These are phyloP conservation scores for Scalesia atractyloides DNA, from an alignment of 129 eudicot genomes.

Conservation along the genomic window DNA sequence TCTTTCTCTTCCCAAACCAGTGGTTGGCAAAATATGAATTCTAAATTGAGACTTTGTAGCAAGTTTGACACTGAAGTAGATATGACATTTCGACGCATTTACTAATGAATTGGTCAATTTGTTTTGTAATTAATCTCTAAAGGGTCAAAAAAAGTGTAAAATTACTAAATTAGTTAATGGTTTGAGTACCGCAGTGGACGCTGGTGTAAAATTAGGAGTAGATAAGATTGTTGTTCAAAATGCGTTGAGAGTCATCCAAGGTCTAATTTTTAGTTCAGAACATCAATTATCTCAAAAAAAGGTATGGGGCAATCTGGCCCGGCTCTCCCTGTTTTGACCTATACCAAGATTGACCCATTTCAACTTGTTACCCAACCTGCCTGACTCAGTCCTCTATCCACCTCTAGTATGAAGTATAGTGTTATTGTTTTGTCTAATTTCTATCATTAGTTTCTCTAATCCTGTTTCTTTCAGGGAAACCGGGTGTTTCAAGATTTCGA, in stretches of 20 bases:
- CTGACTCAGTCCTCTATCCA: neutral
- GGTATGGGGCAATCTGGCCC: neutral
- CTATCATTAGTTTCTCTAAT: neutral
- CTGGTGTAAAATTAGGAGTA: no score
- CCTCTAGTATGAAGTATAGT: neutral
- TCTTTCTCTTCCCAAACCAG: neutral
- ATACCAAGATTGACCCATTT: no score
- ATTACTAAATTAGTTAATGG: neutral
- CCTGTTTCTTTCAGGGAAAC: conserved; percentile 51
- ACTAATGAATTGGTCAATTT: neutral
- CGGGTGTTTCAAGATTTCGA: conserved; percentile 59
- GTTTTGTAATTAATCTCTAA: neutral
- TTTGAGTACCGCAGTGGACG: no score
- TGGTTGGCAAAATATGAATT: neutral
- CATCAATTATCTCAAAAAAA: no score
- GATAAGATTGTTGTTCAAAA: no score
- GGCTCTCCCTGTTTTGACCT: no score
- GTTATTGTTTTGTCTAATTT: neutral
- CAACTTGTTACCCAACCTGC: no score
- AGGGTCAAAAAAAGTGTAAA: no score
- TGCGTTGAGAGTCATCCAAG: neutral
- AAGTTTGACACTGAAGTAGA: neutral
- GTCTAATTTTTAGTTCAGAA: no score
- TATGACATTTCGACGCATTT: neutral
- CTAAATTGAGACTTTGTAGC: neutral